Percentiles rank a stretch among this genome's conserved stretches.
These are phyloP conservation scores for Chaetomiaceae sp. DNA, from an alignment of 2,329 filamentous ascomycete species.

Conservation along the genomic window DNA sequence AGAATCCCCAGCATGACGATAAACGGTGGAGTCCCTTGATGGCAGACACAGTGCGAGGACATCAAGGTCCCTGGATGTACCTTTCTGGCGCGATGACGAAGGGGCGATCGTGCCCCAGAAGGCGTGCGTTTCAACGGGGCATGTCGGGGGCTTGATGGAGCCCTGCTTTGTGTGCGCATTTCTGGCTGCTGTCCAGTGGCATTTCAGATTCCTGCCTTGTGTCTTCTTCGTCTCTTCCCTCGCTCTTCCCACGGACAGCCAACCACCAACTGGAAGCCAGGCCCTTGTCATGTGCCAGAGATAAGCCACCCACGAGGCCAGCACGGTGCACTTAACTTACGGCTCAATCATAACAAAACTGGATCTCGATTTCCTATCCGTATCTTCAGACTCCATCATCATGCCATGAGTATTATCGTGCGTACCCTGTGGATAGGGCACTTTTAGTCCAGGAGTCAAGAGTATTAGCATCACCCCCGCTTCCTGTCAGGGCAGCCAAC, in stretches of 20 bases:
- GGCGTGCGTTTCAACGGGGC: constrained; percentile 2
- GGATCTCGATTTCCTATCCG: not conserved
- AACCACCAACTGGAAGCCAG: constrained; percentile 12
- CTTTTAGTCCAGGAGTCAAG: too few species aligned
- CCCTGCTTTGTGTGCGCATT: constrained; percentile 5
- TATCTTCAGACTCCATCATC: not conserved
- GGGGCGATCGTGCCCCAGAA: not conserved
- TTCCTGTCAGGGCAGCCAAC: constrained; percentile 1
- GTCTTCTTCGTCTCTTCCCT: constrained; percentile 6
- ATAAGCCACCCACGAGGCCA: constrained; percentile 5
- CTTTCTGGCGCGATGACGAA: not conserved
- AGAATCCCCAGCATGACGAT: constrained; percentile 9
- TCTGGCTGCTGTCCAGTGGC: constrained; percentile 5
- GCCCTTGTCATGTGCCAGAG: constrained; percentile 10
- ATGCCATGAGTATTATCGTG: too few species aligned
- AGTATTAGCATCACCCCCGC: not conserved
- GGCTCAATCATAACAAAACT: not conserved
- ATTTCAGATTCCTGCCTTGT: constrained; percentile 7
- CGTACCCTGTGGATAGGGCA: too few species aligned
- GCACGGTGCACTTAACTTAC: too few species aligned
- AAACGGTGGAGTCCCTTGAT: constrained; percentile 2
- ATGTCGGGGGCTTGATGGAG: not conserved
- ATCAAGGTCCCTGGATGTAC: constrained; percentile 7
- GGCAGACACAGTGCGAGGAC: constrained; percentile 6
- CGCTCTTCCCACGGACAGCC: not conserved